Conservation (phyloP, 345 rosid genomes). For the Brassica nigra region DNA sequence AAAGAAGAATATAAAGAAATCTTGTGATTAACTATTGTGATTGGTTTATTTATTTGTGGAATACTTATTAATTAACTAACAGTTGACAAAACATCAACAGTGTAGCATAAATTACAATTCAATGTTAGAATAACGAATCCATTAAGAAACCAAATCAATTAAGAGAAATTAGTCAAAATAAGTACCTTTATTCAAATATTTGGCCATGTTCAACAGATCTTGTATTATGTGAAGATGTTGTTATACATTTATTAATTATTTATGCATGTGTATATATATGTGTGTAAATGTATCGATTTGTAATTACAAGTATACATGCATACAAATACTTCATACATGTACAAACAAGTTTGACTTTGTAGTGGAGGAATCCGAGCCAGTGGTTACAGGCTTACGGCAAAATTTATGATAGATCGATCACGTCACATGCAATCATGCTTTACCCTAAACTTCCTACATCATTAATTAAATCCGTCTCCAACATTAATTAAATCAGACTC, state of each 20-base stretch:
- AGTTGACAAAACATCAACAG: slow-evolving; percentile 7
- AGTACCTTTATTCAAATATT: slow-evolving; percentile 4
- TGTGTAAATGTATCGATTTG: background rate
- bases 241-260: background rate
- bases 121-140: background rate
- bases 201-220: background rate
- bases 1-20: background rate
- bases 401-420: slow-evolving; percentile 28
- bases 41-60: slow-evolving; percentile 19
- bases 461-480: background rate
- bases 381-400: slow-evolving; percentile 21
- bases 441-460: slow-evolving; percentile 14
- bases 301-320: background rate
- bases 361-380: slow-evolving; percentile 18
- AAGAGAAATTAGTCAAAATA: slow-evolving; percentile 2
- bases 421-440: slow-evolving; percentile 37
- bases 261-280: background rate
- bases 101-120: background rate
- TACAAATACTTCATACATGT: background rate
- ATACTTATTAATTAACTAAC: slow-evolving; percentile 12
- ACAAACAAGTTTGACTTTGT: slow-evolving; percentile 27
- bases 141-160: background rate
- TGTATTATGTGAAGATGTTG: background rate
- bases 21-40: slow-evolving; percentile 1
- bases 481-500: background rate